Conservation (phyloP, 2,329 filamentous ascomycete species). For the Pseudogymnoascus sp. region DNA sequence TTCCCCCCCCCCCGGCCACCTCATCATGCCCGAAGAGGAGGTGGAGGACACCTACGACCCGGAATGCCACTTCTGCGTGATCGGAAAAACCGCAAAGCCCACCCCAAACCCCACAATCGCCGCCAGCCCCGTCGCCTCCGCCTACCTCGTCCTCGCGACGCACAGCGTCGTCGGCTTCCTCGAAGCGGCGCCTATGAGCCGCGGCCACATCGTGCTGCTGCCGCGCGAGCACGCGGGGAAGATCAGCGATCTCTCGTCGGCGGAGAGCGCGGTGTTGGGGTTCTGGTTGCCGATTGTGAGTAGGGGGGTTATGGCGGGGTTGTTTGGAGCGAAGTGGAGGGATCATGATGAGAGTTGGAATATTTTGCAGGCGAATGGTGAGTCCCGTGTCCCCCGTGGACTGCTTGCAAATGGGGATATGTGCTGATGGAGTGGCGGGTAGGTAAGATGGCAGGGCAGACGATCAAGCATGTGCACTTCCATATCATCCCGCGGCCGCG, state of each 20-base stretch:
- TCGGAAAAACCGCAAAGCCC: slow-evolving; percentile 40
- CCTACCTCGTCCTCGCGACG: slow-evolving; percentile 67
- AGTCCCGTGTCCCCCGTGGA: no score
- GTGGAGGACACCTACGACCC: slow-evolving; percentile 17
- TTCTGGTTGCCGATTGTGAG: slow-evolving; percentile 63
- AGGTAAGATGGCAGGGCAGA: slow-evolving; percentile 76
- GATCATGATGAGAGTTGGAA: slow-evolving; percentile 54
- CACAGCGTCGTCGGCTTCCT: slow-evolving; percentile 73
- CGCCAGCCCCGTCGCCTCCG: slow-evolving; percentile 32
- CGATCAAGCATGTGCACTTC: slow-evolving; percentile 89
- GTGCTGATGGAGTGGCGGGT: neutral
- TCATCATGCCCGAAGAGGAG: neutral
- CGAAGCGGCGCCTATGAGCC: slow-evolving; percentile 78
- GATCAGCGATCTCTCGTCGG: slow-evolving; percentile 57
- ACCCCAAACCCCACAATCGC: slow-evolving; percentile 33
- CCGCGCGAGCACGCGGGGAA: slow-evolving; percentile 69
- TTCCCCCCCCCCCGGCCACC: slow-evolving; percentile 1
- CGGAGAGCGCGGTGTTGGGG: slow-evolving; percentile 59
- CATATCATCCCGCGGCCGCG: slow-evolving; percentile 68
- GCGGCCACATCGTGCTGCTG: slow-evolving; percentile 73
- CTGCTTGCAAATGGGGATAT: no score
- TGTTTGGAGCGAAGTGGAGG: slow-evolving; percentile 45
- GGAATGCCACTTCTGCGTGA: slow-evolving; percentile 53
- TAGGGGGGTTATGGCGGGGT: slow-evolving; percentile 61
- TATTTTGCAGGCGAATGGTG: slow-evolving; percentile 84